A percentile compares a stretch with the other conserved stretches of the same genome.
These are phyloP conservation scores for Jasminum sambac DNA, from an alignment of 257 asterid species.

Conservation along the genomic window DNA sequence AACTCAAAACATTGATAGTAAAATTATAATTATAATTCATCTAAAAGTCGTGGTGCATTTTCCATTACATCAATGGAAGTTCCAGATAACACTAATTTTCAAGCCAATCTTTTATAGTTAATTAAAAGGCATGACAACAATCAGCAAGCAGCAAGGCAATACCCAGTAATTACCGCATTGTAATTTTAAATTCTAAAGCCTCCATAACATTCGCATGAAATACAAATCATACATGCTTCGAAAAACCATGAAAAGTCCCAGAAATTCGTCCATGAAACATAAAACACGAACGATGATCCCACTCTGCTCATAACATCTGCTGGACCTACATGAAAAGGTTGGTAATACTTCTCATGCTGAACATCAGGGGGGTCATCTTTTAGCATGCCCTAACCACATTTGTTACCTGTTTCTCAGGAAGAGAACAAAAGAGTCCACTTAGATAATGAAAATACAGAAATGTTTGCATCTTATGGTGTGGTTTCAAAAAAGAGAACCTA, in stretches of 20 bases:
- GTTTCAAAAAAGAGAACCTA: slow-evolving; percentile 40
- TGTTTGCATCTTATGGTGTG: neutral
- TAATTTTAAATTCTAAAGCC: neutral
- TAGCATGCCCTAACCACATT: slow-evolving; percentile 14
- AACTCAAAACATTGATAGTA: neutral
- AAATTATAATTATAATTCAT: neutral
- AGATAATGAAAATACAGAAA: neutral
- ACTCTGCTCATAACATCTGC: slow-evolving; percentile 1
- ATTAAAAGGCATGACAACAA: neutral
- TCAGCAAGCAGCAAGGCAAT: neutral
- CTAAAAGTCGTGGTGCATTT: neutral
- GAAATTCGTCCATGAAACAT: neutral
- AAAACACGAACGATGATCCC: slow-evolving; percentile 11
- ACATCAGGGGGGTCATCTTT: neutral
- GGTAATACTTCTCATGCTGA: neutral
- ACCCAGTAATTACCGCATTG: slow-evolving; percentile 14
- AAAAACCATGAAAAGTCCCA: slow-evolving; percentile 14
- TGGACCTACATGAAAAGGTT: slow-evolving; percentile 7
- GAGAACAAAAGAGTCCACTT: neutral
- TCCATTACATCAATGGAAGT: no score
- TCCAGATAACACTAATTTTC: neutral
- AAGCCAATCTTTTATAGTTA: neutral
- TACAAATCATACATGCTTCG: slow-evolving; percentile 4
- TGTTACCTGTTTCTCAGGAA: slow-evolving; percentile 38
- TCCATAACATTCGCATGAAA: slow-evolving; percentile 9